These are phyloP conservation scores for Kregervanrija fluxuum DNA, from an alignment of 805 yeast species.

Conservation along the genomic window DNA sequence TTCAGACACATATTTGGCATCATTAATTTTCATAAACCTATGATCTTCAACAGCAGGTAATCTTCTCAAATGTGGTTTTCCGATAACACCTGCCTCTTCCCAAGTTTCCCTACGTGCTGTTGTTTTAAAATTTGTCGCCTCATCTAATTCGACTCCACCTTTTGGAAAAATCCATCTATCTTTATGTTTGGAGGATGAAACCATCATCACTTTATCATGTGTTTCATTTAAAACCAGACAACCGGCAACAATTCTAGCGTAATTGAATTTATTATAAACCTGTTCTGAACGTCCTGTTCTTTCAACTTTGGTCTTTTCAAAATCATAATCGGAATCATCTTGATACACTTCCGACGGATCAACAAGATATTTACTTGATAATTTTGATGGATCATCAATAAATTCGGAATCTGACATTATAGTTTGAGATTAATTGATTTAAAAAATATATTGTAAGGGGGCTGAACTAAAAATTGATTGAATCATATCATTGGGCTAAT, in stretches of 20 bases:
- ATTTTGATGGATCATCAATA: not conserved
- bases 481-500: too few species aligned
- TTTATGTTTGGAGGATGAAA: conserved; percentile 63
- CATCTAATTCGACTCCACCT: conserved; percentile 92
- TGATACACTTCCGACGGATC: conserved; percentile 10
- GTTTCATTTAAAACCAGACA: conserved; percentile 63
- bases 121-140: conserved; percentile 34
- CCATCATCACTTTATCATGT: conserved; percentile 62
- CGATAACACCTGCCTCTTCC: conserved; percentile 95
- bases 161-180: conserved; percentile 87
- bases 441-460: too few species aligned
- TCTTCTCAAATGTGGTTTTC: conserved; percentile 39
- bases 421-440: too few species aligned
- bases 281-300: conserved; percentile 56
- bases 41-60: conserved; percentile 64
- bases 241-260: conserved; percentile 91
- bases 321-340: conserved; percentile 9
- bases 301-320: conserved; percentile 28
- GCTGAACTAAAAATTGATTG: too few species aligned
- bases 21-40: conserved; percentile 19
- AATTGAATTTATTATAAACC: conserved; percentile 49
- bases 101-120: conserved; percentile 87
- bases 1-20: conserved; percentile 12
- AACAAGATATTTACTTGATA: conserved; percentile 3
- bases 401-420: not conserved